phyloP scores from a whole-genome alignment of 805 yeast species.

The Wickerhamiella lipophila region DNA sequence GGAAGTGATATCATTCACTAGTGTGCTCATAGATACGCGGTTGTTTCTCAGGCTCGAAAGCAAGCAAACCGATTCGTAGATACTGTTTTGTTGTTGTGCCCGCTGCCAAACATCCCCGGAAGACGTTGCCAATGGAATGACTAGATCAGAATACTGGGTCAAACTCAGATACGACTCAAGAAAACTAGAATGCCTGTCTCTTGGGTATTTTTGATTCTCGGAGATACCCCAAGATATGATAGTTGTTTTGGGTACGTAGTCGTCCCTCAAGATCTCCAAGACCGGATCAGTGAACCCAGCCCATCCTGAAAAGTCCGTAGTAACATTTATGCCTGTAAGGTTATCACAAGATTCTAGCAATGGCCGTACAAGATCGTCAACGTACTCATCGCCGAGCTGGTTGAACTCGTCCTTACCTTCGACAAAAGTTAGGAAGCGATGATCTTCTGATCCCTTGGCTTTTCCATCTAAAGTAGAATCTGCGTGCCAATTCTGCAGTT shows the following conservation, averaged over 20 bases:
- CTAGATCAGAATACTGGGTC: constrained; percentile 17
- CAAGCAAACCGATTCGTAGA: constrained; percentile 36
- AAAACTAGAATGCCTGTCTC: constrained; percentile 1
- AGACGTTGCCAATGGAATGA: constrained; percentile 17
- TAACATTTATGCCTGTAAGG: constrained; percentile 55
- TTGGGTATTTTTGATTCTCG: background rate
- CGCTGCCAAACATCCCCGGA: background rate
- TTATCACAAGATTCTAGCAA: constrained; percentile 65
- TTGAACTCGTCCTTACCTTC: constrained; percentile 53
- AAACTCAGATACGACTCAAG: constrained; percentile 14
- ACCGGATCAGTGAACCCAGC: constrained; percentile 53
- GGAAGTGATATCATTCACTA: constrained; percentile 34
- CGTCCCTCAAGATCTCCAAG: constrained; percentile 46
- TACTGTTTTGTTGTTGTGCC: constrained; percentile 30
- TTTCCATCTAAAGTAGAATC: constrained; percentile 25
- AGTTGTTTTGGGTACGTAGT: constrained; percentile 15
- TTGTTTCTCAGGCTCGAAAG: constrained; percentile 32
- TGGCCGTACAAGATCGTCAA: constrained; percentile 48
- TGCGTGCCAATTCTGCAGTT: constrained; percentile 48
- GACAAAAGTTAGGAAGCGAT: constrained; percentile 26
- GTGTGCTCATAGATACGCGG: constrained; percentile 31
- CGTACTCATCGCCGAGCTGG: constrained; percentile 33
- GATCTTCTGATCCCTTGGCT: constrained; percentile 23
- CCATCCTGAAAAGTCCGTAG: constrained; percentile 69
- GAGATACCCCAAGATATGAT: constrained; percentile 17